These are phyloP conservation scores for Schizopora paradoxa DNA, from an alignment of 1,284 basidiomycete species.

Conservation along the genomic window DNA sequence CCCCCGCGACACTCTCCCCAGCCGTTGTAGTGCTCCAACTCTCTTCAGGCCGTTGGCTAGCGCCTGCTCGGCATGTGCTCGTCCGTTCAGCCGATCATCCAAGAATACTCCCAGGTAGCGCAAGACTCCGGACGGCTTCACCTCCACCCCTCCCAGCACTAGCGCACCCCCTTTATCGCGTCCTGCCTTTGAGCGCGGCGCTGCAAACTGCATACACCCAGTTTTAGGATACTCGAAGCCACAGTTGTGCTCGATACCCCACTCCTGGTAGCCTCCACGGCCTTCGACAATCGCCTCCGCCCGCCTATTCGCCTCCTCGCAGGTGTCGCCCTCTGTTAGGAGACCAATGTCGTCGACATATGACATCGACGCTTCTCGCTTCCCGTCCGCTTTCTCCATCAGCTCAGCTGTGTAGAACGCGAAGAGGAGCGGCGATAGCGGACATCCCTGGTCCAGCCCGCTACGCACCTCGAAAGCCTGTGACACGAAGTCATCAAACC, in stretches of 20 bases:
- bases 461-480: slow-evolving; percentile 1
- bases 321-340: not conserved
- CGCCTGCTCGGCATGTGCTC: not conserved
- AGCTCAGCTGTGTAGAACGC: slow-evolving; percentile 12
- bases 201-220: slow-evolving; percentile 4
- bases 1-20: not conserved
- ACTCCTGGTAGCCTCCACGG: no score
- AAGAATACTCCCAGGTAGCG: not conserved
- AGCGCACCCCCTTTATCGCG: not conserved
- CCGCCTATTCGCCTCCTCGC: slow-evolving; percentile 10
- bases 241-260: not conserved
- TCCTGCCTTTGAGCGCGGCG: not conserved
- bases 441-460: slow-evolving; percentile 16
- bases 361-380: slow-evolving; percentile 1
- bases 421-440: slow-evolving; percentile 14
- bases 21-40: not conserved
- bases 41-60: not conserved
- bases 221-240: slow-evolving; percentile 1
- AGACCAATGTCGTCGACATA: slow-evolving; percentile 16
- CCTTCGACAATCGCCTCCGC: not conserved
- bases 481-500: slow-evolving; percentile 13
- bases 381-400: not conserved
- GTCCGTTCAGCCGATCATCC: not conserved
- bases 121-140: not conserved
- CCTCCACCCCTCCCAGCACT: not conserved